Percentiles rank a stretch among this genome's conserved stretches.
phyloP scores from a whole-genome alignment of 208 protist species.

The Trichomonas gallinae region DNA sequence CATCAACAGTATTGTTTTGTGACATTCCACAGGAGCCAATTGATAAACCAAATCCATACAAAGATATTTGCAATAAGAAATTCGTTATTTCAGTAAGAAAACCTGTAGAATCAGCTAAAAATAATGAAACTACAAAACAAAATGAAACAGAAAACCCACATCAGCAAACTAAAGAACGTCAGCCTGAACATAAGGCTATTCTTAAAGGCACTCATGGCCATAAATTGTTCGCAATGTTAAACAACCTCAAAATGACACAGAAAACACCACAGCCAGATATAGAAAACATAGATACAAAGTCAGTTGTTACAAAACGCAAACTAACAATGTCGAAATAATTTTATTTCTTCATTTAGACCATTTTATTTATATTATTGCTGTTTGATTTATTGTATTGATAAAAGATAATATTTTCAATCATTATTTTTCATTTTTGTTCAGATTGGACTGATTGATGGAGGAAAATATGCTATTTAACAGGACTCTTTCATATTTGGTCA shows the following conservation, averaged over 20 bases:
- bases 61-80: not conserved
- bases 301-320: not conserved
- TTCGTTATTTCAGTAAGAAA: not conserved
- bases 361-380: too few relatives aligned
- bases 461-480: too few relatives aligned
- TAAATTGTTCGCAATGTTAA: not conserved
- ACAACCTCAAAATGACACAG: not conserved
- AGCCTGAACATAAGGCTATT: not conserved
- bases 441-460: too few relatives aligned
- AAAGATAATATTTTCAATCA: too few relatives aligned
- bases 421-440: too few relatives aligned
- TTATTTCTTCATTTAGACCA: too few relatives aligned
- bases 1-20: not conserved
- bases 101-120: not conserved
- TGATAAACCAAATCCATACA: not conserved
- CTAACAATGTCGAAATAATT: not conserved
- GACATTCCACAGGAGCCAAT: not conserved
- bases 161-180: not conserved
- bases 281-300: not conserved
- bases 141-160: not conserved
- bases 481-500: too few relatives aligned
- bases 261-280: not conserved
- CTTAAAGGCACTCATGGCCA: not conserved
- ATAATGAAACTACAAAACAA: not conserved
- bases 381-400: too few relatives aligned